A percentile compares a stretch with the other conserved stretches of the same genome.
Evolutionary conservation across 768 basidiomycete species (phyloP).

Genomic region (Kwoniella dejecticola): DNA sequence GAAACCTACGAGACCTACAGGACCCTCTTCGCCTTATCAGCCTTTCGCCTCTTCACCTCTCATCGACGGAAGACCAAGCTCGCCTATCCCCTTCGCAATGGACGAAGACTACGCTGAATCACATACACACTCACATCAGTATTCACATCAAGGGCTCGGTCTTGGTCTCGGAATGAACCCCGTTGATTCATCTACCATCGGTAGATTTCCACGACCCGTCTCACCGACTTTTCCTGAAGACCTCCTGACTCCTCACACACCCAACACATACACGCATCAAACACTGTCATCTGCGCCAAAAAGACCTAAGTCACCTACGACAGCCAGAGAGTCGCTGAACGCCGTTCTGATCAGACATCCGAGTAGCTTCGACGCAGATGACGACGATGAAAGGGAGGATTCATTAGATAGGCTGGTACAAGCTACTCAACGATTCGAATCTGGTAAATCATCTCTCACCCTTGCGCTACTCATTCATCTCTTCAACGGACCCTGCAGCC

Average conservation of each 20-base stretch:
- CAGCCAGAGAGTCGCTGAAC: constrained; percentile 9
- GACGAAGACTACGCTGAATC: neutral
- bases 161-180: no score
- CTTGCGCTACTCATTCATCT: neutral
- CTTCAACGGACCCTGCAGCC: neutral
- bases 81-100: neutral
- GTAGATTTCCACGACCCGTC: constrained; percentile 9
- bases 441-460: constrained; percentile 2
- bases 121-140: neutral
- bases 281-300: constrained; percentile 9
- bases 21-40: neutral
- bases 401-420: constrained; percentile 9
- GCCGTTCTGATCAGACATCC: neutral
- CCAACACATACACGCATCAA: constrained; percentile 8
- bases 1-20: neutral
- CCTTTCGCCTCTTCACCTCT: neutral
- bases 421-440: constrained; percentile 4
- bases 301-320: constrained; percentile 15
- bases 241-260: neutral
- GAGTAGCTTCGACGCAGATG: neutral
- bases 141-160: neutral
- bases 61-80: neutral
- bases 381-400: neutral
- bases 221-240: constrained; percentile 12
- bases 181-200: neutral